phyloP scores from a whole-genome alignment of 257 asterid genomes.

The Petunia secreta region DNA sequence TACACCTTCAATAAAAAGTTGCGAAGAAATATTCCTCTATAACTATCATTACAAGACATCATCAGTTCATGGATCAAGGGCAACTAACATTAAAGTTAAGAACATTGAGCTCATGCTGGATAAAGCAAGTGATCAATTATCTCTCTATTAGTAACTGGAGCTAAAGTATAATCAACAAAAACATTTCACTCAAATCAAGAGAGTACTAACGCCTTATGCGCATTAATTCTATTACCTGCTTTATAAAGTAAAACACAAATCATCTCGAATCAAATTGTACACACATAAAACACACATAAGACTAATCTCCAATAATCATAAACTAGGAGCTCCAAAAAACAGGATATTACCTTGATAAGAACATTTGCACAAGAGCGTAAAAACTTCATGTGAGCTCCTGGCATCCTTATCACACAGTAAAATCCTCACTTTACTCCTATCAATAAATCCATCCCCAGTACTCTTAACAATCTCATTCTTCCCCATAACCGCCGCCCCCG shows the following conservation, averaged over 20 bases:
- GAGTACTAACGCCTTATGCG: neutral
- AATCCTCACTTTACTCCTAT: conserved; percentile 90
- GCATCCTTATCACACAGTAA: conserved; percentile 85
- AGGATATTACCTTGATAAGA: conserved; percentile 79
- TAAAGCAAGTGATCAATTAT: conserved; percentile 12
- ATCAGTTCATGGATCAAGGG: neutral
- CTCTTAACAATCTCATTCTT: conserved; percentile 56
- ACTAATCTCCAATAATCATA: neutral
- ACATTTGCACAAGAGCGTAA: conserved; percentile 77
- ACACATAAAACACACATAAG: neutral
- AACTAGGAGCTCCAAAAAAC: conserved; percentile 20
- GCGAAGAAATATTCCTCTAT: neutral
- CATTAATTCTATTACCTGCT: neutral
- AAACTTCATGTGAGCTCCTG: conserved; percentile 69
- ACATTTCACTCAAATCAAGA: neutral
- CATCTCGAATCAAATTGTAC: neutral
- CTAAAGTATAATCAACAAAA: neutral
- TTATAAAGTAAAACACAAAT: neutral
- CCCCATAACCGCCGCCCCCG: conserved; percentile 44
- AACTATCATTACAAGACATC: neutral
- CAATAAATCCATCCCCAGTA: conserved; percentile 76
- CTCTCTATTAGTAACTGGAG: neutral
- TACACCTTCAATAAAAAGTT: neutral
- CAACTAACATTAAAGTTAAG: neutral
- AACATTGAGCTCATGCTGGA: conserved; percentile 3